Percentiles rank a stretch among this genome's conserved stretches.
phyloP scores from a whole-genome alignment of 495 filamentous ascomycete species.

The Arthonia radiata region DNA sequence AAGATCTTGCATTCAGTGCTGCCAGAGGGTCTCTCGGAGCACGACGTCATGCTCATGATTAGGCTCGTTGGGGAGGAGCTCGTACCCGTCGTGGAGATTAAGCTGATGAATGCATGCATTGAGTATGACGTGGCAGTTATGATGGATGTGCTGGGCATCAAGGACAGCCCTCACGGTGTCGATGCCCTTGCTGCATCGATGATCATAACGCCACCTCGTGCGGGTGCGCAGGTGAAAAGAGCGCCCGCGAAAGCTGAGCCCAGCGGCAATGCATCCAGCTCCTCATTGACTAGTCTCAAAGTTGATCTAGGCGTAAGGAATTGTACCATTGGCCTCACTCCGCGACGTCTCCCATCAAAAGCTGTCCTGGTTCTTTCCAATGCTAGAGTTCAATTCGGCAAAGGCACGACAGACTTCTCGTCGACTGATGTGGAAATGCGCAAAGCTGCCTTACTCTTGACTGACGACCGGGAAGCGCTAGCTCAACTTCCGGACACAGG shows the following conservation, averaged over 20 bases:
- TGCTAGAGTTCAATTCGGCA: conserved; percentile 33
- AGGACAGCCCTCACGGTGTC: too few species aligned
- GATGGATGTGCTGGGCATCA: conserved; percentile 48
- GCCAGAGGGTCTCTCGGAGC: conserved; percentile 6
- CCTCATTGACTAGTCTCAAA: conserved; percentile 27
- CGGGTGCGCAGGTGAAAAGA: too few species aligned
- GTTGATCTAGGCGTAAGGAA: conserved; percentile 53
- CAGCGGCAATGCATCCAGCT: conserved; percentile 10
- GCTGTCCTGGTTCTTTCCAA: conserved; percentile 55
- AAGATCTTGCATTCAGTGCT: conserved; percentile 37
- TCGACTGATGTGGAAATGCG: conserved; percentile 40
- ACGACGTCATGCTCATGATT: conserved; percentile 42
- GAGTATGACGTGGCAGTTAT: conserved; percentile 71
- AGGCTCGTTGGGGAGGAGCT: conserved; percentile 82
- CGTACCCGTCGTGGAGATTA: conserved; percentile 71
- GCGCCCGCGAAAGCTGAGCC: too few species aligned
- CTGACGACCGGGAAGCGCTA: conserved; percentile 44
- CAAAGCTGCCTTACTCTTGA: conserved; percentile 59
- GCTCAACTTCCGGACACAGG: conserved; percentile 1
- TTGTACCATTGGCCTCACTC: conserved; percentile 67
- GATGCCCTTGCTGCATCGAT: too few species aligned
- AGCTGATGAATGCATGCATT: conserved; percentile 50
- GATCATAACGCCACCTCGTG: too few species aligned
- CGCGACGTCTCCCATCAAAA: conserved; percentile 47
- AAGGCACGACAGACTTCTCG: conserved; percentile 34